Base-by-base conservation (phyloP, 2,329 filamentous ascomycete species). In the Thelonectria rubi region DNA sequence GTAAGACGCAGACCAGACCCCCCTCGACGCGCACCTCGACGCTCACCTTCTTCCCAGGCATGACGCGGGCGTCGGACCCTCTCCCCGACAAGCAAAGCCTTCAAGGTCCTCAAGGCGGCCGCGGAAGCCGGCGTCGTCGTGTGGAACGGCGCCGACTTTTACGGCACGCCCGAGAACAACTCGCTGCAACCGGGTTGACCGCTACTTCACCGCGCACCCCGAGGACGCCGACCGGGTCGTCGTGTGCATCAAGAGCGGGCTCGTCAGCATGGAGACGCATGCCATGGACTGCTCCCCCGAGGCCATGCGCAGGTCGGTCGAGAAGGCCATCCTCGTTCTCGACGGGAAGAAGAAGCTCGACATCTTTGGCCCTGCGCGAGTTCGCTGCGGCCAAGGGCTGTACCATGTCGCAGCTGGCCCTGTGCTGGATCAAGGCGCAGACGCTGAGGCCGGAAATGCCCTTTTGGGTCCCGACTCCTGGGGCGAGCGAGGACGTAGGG, bases 331-430 rank as follows among this genome's bases (percentile, higher is more conserved):
- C 0, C 62, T 21, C 11, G 43, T 43, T 39, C 50, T 77, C 11
- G 76, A 76, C 26, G 80, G 81, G n/a, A 78, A 73, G 58, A 83
- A 82, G 71, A 80, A 75, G 20, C 75, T 87, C 63, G 84, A 86
- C 71, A 76, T 86, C 54, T 87, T 86, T 59, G 78, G 83, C 62
- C 80, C 76, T 51, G 60, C 55, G 15, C 70, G 76, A 77, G 49
- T 69, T 91, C 48, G 87, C 88, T 1, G 70, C 76, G 65, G 78
- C 79, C 66, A 90, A 89, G 75, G 80, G 80, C 0, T 82, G 79
- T 66, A 89, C 85, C 0, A 72, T 84, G 7, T 82, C 82, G 1
- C 88, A 91, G 75, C 77, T 91, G 26, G 88, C 88, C 7, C 76
- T 92, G 43, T 82, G 80, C 40, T 92, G 89, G 88, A 76, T 85